Percentiles rank a stretch among this genome's conserved stretches.
Evolutionary conservation across 2,329 filamentous ascomycete species (phyloP).

Genomic region (Penicillium sp.): DNA sequence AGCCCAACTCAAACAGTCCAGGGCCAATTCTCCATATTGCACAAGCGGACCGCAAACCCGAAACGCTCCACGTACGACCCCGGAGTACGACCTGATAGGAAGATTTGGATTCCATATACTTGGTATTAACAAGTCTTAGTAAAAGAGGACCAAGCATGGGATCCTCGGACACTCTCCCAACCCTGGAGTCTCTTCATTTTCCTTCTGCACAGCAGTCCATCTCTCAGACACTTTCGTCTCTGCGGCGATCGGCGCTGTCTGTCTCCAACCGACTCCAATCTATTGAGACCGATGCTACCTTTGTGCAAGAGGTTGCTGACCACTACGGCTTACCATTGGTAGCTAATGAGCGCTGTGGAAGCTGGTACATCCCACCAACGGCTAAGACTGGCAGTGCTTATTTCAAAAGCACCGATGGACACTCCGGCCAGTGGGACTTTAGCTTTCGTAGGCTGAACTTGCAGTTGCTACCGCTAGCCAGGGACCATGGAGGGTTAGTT

Average conservation of each 20-base stretch:
- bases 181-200: conserved; percentile 52
- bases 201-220: conserved; percentile 61
- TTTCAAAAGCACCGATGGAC: conserved; percentile 97
- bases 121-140: background rate
- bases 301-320: conserved; percentile 61
- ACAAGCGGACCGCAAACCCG: background rate
- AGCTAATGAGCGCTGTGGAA: conserved; percentile 92
- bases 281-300: conserved; percentile 72
- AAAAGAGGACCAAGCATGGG: conserved; percentile 23
- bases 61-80: conserved; percentile 8
- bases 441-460: conserved; percentile 81
- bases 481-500: conserved; percentile 62
- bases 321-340: conserved; percentile 65
- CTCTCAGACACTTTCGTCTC: conserved; percentile 65
- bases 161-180: conserved; percentile 33
- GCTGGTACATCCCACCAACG: conserved; percentile 79
- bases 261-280: conserved; percentile 79
- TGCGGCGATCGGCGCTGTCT: conserved; percentile 74
- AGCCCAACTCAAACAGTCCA: background rate
- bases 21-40: background rate
- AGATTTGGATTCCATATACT: conserved; percentile 8
- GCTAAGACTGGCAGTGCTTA: conserved; percentile 74
- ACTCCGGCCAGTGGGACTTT: conserved; percentile 87
- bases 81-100: conserved; percentile 4
- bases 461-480: conserved; percentile 70